A percentile compares a stretch with the other conserved stretches of the same genome.
Conservation (phyloP, 2,329 filamentous ascomycete species). For the Pyrenophora teres region DNA sequence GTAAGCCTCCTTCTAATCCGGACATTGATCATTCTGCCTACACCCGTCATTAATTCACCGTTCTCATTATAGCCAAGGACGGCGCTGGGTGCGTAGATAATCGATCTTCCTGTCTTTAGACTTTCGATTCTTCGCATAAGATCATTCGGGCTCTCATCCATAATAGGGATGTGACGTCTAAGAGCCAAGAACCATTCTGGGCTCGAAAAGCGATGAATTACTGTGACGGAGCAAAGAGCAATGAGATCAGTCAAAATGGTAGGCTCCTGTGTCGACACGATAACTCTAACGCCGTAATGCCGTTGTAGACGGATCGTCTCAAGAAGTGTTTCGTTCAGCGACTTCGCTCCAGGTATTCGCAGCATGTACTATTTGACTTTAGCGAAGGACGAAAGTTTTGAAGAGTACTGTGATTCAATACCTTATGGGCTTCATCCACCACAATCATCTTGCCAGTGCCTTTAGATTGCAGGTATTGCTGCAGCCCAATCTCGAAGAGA, state of each 20-base stretch:
- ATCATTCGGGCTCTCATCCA: not conserved
- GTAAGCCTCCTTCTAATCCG: constrained; percentile 34
- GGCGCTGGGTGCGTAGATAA: constrained; percentile 56
- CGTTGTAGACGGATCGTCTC: constrained; percentile 71
- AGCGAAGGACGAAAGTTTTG: not conserved
- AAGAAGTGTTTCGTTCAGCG: constrained; percentile 66
- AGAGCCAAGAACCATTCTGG: constrained; percentile 2
- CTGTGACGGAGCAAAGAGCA: constrained; percentile 71
- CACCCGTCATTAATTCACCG: constrained; percentile 14
- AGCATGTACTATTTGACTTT: constrained; percentile 59
- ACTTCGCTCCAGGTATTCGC: constrained; percentile 57
- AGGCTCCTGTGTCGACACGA: constrained; percentile 79
- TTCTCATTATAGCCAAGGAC: constrained; percentile 39
- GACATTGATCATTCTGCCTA: constrained; percentile 21
- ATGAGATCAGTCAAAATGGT: constrained; percentile 71
- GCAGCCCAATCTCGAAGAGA: constrained; percentile 73
- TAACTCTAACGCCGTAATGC: constrained; percentile 67
- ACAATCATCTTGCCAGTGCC: constrained; percentile 63
- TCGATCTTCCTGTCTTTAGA: constrained; percentile 55
- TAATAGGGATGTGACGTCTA: not conserved
- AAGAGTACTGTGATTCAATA: not conserved
- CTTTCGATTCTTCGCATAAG: constrained; percentile 8
- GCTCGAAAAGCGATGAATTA: constrained; percentile 53
- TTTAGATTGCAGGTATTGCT: constrained; percentile 63
- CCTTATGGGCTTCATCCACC: constrained; percentile 77